These are phyloP conservation scores for Penicillium subrubescens DNA, from an alignment of 495 filamentous ascomycete genomes.

Conservation along the genomic window DNA sequence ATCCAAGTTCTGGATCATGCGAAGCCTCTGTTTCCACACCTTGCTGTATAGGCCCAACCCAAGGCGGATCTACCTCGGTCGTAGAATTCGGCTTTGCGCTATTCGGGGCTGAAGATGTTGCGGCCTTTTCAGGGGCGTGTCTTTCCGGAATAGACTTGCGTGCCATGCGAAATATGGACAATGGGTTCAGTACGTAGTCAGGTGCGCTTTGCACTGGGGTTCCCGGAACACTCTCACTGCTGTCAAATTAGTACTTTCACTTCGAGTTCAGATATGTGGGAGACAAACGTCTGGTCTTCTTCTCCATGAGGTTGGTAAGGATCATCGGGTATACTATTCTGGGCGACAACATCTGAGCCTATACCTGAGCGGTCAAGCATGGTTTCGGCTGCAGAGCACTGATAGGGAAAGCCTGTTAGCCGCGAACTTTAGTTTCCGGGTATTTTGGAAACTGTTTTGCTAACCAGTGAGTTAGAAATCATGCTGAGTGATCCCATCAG, in stretches of 20 bases:
- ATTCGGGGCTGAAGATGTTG: slow-evolving; percentile 22
- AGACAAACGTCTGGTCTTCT: slow-evolving; percentile 20
- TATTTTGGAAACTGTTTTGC: background rate
- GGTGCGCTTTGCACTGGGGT: slow-evolving; percentile 34
- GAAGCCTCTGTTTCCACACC: background rate
- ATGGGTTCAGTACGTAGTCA: slow-evolving; percentile 36
- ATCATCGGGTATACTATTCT: slow-evolving; percentile 35
- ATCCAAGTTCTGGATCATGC: background rate
- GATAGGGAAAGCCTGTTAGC: background rate
- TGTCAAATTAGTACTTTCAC: background rate
- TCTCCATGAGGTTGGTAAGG: slow-evolving; percentile 26
- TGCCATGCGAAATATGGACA: slow-evolving; percentile 38
- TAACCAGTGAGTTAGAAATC: slow-evolving; percentile 27
- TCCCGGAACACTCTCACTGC: slow-evolving; percentile 20
- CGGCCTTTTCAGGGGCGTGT: slow-evolving; percentile 33
- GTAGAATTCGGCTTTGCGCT: slow-evolving; percentile 14
- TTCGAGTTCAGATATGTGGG: too few relatives aligned
- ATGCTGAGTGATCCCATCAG: slow-evolving; percentile 29
- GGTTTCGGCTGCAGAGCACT: slow-evolving; percentile 31
- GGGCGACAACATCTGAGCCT: slow-evolving; percentile 27
- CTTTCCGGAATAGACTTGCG: slow-evolving; percentile 34
- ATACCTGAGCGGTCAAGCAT: slow-evolving; percentile 35
- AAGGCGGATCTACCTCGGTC: slow-evolving; percentile 6
- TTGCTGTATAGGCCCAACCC: background rate
- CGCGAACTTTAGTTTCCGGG: background rate